These are phyloP conservation scores for Colletotrichum caudatum DNA, from an alignment of 2,329 filamentous ascomycete genomes.

Conservation along the genomic window DNA sequence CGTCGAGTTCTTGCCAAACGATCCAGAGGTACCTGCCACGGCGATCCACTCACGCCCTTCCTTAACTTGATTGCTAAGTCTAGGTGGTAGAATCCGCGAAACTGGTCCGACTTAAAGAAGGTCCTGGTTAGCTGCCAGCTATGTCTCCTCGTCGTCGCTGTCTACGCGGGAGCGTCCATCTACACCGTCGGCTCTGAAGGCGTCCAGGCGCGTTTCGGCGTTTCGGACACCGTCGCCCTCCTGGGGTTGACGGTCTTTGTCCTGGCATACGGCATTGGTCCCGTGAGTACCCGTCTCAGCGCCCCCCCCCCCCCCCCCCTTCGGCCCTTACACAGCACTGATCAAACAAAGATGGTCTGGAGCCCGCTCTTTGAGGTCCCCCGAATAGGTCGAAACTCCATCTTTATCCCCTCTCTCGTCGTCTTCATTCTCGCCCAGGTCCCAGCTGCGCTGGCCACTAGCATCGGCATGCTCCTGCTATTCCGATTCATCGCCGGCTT, in stretches of 20 bases:
- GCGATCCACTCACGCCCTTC: too few species aligned
- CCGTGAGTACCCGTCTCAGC: conserved; percentile 9
- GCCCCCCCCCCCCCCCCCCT: too few species aligned
- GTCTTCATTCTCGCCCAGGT: conserved; percentile 40
- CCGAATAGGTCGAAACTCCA: conserved; percentile 39
- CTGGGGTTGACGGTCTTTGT: conserved; percentile 82
- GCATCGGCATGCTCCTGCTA: conserved; percentile 40
- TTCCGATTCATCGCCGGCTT: conserved; percentile 44
- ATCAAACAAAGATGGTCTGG: conserved; percentile 34
- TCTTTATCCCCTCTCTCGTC: conserved; percentile 42
- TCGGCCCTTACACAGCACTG: neutral
- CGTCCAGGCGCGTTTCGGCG: conserved; percentile 71
- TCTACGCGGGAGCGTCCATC: conserved; percentile 62
- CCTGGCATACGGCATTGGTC: conserved; percentile 81
- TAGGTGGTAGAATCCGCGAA: conserved; percentile 77
- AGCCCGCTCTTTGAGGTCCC: conserved; percentile 43
- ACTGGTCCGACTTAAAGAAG: conserved; percentile 73
- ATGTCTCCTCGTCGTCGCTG: conserved; percentile 56
- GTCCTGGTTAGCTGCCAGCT: conserved; percentile 71
- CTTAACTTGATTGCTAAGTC: neutral
- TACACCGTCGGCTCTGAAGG: conserved; percentile 80
- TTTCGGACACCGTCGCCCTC: conserved; percentile 78
- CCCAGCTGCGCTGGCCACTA: conserved; percentile 38
- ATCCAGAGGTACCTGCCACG: conserved; percentile 30
- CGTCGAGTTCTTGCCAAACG: conserved; percentile 37